These are phyloP conservation scores for Pseudogymnoascus sp. DNA, from an alignment of 2,329 filamentous ascomycete genomes.

Conservation along the genomic window DNA sequence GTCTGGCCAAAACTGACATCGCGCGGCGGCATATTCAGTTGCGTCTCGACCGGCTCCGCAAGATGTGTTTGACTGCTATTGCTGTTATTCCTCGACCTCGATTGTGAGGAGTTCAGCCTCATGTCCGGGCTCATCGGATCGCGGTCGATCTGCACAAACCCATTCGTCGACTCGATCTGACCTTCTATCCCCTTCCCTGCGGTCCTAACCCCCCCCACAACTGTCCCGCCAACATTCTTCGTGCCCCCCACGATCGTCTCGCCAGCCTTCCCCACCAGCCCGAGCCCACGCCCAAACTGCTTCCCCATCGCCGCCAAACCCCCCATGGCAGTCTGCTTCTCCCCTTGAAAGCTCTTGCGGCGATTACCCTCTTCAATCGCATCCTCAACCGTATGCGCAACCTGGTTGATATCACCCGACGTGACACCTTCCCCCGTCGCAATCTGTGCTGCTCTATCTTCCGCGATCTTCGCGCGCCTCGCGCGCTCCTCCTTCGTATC, in stretches of 20 bases:
- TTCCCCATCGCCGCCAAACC: slow-evolving; percentile 3
- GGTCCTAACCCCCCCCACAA: slow-evolving; percentile 38
- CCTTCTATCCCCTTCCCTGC: slow-evolving; percentile 42
- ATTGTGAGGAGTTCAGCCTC: background rate
- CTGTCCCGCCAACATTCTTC: slow-evolving; percentile 34
- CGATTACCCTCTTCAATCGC: slow-evolving; percentile 34
- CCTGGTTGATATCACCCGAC: slow-evolving; percentile 43
- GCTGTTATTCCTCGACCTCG: background rate
- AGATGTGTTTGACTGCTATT: background rate
- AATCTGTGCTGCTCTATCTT: slow-evolving; percentile 32
- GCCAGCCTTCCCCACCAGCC: slow-evolving; percentile 20
- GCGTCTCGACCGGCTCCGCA: slow-evolving; percentile 28
- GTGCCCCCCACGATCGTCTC: slow-evolving; percentile 16
- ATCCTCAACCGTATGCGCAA: slow-evolving; percentile 43
- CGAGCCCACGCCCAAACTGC: slow-evolving; percentile 15
- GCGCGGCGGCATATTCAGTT: background rate
- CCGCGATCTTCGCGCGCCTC: slow-evolving; percentile 19
- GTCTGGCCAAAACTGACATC: background rate
- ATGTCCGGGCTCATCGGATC: background rate
- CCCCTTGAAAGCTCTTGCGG: slow-evolving; percentile 15
- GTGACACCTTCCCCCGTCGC: slow-evolving; percentile 43
- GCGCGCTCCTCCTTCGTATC: slow-evolving; percentile 28
- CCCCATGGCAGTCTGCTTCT: slow-evolving; percentile 4
- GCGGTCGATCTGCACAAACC: slow-evolving; percentile 22
- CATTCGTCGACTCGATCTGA: slow-evolving; percentile 45